A percentile compares a stretch with the other conserved stretches of the same genome.
Conservation (phyloP, 495 filamentous ascomycete genomes). For the Xylaria nigripes region DNA sequence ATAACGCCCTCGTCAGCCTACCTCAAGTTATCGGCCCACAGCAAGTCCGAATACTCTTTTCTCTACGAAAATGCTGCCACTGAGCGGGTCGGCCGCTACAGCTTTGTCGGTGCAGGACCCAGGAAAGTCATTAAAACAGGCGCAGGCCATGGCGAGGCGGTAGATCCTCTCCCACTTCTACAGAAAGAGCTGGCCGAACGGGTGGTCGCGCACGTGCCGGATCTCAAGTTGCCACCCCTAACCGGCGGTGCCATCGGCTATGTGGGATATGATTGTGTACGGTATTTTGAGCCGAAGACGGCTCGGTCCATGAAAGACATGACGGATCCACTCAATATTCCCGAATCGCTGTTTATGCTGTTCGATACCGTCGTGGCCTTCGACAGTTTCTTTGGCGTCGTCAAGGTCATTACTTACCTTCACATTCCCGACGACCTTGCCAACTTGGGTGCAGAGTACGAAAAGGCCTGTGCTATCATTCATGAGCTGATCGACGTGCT, state of each 20-base stretch:
- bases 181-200: conserved; percentile 69
- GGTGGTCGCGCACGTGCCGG: conserved; percentile 71
- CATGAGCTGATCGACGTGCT: conserved; percentile 59
- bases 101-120: conserved; percentile 87
- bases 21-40: conserved; percentile 72
- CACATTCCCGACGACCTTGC: conserved; percentile 49
- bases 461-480: conserved; percentile 53
- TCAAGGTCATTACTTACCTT: conserved; percentile 89
- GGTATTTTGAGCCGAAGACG: conserved; percentile 95
- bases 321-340: conserved; percentile 71
- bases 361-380: conserved; percentile 94
- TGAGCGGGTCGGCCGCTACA: conserved; percentile 86
- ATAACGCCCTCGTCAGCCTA: conserved; percentile 89
- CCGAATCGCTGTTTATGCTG: conserved; percentile 95
- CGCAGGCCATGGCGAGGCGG: conserved; percentile 70
- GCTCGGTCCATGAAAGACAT: conserved; percentile 78
- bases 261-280: conserved; percentile 93
- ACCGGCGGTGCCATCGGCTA: conserved; percentile 93
- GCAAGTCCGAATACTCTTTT: conserved; percentile 62
- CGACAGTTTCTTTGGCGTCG: conserved; percentile 84
- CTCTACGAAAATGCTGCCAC: conserved; percentile 92
- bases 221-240: conserved; percentile 69
- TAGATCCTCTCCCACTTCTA: conserved; percentile 74
- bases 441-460: conserved; percentile 47
- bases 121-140: conserved; percentile 82